Percentiles rank a stretch among this genome's conserved stretches.
Conservation (phyloP, 768 basidiomycete species). For the Trametes elegans region DNA sequence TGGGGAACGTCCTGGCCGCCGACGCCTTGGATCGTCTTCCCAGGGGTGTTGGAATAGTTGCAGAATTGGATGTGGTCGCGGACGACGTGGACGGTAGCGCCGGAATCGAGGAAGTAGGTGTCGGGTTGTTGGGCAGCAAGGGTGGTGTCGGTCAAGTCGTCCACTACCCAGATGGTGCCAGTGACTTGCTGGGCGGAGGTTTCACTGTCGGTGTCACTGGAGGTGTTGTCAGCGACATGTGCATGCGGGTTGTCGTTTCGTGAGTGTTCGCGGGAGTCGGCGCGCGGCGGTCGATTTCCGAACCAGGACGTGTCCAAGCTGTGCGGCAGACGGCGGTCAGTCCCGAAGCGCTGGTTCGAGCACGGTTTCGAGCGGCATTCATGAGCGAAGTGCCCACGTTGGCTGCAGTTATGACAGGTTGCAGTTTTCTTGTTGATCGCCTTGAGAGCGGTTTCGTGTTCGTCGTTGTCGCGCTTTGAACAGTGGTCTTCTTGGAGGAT, state of each 20-base stretch:
- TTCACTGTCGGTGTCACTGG: background rate
- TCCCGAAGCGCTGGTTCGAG: too few species aligned
- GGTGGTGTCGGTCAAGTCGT: background rate
- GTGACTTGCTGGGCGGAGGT: background rate
- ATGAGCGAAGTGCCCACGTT: background rate
- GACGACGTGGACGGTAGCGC: slow-evolving; percentile 1
- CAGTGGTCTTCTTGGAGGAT: slow-evolving; percentile 6
- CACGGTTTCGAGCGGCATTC: background rate
- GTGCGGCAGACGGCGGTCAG: background rate
- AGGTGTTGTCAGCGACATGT: background rate
- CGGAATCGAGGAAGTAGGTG: slow-evolving; percentile 18
- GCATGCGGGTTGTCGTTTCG: too few species aligned
- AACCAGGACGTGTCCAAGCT: too few species aligned
- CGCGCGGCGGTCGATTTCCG: background rate
- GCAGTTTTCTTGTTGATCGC: background rate
- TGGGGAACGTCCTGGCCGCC: slow-evolving; percentile 4
- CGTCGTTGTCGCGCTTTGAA: background rate
- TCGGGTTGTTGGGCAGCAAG: background rate
- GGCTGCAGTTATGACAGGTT: slow-evolving; percentile 4
- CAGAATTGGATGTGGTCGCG: background rate
- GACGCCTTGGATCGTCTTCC: slow-evolving; percentile 10
- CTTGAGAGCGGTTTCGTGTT: slow-evolving; percentile 1
- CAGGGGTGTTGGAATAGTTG: slow-evolving; percentile 2
- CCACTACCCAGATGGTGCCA: background rate
- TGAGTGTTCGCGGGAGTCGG: background rate